Base-by-base conservation (phyloP, 192 early-diverging fungal species). In the Coemansia sp. region DNA sequence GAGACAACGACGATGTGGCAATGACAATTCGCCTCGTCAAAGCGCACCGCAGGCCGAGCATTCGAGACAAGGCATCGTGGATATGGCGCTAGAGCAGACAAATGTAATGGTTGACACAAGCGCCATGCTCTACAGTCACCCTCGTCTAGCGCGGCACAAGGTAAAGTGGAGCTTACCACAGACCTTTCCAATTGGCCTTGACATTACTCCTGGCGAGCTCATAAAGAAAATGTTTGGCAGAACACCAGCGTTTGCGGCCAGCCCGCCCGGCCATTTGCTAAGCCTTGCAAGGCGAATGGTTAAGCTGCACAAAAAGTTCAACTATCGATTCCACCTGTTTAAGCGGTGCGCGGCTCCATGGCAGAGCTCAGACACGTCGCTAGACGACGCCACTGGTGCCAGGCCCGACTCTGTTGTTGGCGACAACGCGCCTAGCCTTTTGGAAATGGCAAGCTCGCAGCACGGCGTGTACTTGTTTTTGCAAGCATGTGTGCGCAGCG, bases 391-490 rank as follows among this genome's bases (percentile, higher is more conserved):
- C 17, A 5, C 32, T 21, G 1, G 27, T 19, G 14, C 31, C 34
- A 11, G 1, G 19, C n/a, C 36, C 36, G 36, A 10, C 27, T 21
- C 37, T 46, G 67, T 17, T 6, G 31, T 25, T 3, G 27, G 25
- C 12, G 23, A 9, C n/a, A 61, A 39, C 10, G 41, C 38, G 27
- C 41, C 76, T 14, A 77, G 41, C 32, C 14, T 66, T 8, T 36
- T 83, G 36, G 64, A 72, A 12, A 72, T 68, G 67, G 60, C 69
- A 9, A 63, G 65, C 39, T 32, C 50, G 17, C 39, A 59, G 46
- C 42, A 60, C 29, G 36, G 80, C 53, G 88, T 90, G 9, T 84
- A 69, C 11, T 58, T 74, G 44, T 89, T 85, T 64, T 60, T 87
- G 14, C 80, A 84, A 48, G 61, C 66, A 4, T 82, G 85, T 27